These are phyloP conservation scores for Termitomyces sp. DNA, from an alignment of 768 basidiomycete genomes.

Conservation along the genomic window DNA sequence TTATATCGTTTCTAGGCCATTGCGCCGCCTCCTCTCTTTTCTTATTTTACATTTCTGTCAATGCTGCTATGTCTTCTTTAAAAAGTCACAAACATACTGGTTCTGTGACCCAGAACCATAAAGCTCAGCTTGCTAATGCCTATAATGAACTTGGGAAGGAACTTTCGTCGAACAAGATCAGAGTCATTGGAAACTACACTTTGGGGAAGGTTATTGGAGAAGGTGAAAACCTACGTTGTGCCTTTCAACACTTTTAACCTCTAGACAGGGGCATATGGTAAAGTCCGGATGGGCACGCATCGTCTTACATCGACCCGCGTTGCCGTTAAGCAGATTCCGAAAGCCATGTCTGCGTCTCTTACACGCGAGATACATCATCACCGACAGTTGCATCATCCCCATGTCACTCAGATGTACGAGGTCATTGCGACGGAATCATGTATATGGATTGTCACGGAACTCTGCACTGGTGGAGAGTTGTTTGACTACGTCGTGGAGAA, in stretches of 20 bases:
- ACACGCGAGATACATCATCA: conserved; percentile 99
- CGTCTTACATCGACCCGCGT: conserved; percentile 87
- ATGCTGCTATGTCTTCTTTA: conserved; percentile 41
- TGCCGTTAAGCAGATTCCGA: conserved; percentile 97
- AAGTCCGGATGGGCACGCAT: conserved; percentile 91
- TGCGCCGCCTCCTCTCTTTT: conserved; percentile 31
- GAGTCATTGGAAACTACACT: conserved; percentile 92
- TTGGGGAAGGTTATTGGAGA: conserved; percentile 92
- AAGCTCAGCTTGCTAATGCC: conserved; percentile 86
- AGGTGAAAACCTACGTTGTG: conserved; percentile 44
- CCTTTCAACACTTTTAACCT: conserved; percentile 6
- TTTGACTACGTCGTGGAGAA: conserved; percentile 98
- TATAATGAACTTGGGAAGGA: conserved; percentile 98
- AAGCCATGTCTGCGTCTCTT: conserved; percentile 82
- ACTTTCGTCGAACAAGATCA: conserved; percentile 83
- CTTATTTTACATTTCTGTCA: conserved; percentile 24
- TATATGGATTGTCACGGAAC: conserved; percentile 97
- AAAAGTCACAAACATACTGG: conserved; percentile 56
- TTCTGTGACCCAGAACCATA: conserved; percentile 69
- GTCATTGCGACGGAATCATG: conserved; percentile 93
- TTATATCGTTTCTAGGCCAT: conserved; percentile 18
- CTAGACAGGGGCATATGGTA: conserved; percentile 82
- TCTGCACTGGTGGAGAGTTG: conserved; percentile 94
- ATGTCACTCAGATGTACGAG: conserved; percentile 95
- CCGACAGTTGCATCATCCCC: conserved; percentile 91